Conservation (phyloP, 306 rosid genomes). For the Lablab purpureus region DNA sequence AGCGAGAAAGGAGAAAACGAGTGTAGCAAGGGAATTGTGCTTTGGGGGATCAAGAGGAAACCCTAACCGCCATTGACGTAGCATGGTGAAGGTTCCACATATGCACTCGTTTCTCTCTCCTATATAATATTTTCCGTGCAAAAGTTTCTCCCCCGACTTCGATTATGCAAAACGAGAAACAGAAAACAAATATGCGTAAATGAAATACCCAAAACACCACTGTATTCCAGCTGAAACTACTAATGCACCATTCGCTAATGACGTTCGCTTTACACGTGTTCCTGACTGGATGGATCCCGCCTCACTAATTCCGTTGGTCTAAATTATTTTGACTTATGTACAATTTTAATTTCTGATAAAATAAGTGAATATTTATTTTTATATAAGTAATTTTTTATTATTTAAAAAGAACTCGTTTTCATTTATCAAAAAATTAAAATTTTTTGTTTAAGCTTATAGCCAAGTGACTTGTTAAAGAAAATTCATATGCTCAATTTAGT, state of each 20-base stretch:
- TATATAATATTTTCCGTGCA: constrained; percentile 47
- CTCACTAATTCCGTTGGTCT: no score
- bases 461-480: no score
- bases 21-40: constrained; percentile 46
- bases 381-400: no score
- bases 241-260: neutral
- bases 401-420: no score
- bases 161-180: constrained; percentile 46
- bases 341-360: no score
- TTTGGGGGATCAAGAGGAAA: constrained; percentile 61
- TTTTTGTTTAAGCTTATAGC: no score
- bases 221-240: neutral
- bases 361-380: no score
- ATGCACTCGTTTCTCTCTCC: constrained; percentile 33
- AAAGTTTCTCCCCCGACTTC: constrained; percentile 50
- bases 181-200: constrained; percentile 6
- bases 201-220: neutral
- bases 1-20: constrained; percentile 37
- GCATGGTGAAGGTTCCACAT: constrained; percentile 37
- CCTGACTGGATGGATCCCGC: neutral
- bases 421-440: no score
- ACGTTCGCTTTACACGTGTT: neutral
- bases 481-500: no score
- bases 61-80: constrained; percentile 85
- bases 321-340: no score